Evolutionary conservation across 345 rosid genomes (phyloP).

Genomic region (Kernera saxatilis): DNA sequence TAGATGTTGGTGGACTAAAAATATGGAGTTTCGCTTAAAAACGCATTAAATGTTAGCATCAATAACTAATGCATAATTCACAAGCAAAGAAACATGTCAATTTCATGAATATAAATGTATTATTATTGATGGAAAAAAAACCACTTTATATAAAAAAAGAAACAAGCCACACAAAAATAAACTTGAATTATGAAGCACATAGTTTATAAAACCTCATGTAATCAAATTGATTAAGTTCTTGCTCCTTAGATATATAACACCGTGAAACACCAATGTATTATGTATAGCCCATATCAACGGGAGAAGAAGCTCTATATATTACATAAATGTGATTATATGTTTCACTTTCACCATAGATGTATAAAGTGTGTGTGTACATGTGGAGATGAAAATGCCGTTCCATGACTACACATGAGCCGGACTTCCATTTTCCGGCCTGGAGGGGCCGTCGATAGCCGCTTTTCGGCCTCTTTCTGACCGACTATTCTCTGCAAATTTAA

Average conservation of each 20-base stretch:
- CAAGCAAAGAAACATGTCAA: neutral
- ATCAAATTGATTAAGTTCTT: neutral
- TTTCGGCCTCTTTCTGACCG: slow-evolving; percentile 59
- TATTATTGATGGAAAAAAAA: neutral
- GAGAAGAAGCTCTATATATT: neutral
- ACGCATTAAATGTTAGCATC: neutral
- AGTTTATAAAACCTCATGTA: neutral
- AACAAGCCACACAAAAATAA: neutral
- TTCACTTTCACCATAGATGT: neutral
- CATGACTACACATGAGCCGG: slow-evolving; percentile 38
- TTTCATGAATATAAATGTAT: neutral
- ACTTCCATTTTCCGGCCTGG: slow-evolving; percentile 29
- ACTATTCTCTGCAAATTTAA: slow-evolving; percentile 65
- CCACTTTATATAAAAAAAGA: neutral
- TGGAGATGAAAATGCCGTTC: neutral
- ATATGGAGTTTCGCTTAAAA: neutral
- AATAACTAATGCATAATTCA: neutral
- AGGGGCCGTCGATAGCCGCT: slow-evolving; percentile 18
- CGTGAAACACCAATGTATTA: neutral
- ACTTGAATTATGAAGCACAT: neutral
- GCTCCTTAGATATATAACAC: neutral
- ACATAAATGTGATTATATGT: neutral
- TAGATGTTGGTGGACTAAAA: neutral
- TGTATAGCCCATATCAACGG: neutral
- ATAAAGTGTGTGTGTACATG: neutral